A percentile compares a stretch with the other conserved stretches of the same genome.
Evolutionary conservation across 2,329 filamentous ascomycete species (phyloP).

Genomic region (Aspergillus phoenicis): DNA sequence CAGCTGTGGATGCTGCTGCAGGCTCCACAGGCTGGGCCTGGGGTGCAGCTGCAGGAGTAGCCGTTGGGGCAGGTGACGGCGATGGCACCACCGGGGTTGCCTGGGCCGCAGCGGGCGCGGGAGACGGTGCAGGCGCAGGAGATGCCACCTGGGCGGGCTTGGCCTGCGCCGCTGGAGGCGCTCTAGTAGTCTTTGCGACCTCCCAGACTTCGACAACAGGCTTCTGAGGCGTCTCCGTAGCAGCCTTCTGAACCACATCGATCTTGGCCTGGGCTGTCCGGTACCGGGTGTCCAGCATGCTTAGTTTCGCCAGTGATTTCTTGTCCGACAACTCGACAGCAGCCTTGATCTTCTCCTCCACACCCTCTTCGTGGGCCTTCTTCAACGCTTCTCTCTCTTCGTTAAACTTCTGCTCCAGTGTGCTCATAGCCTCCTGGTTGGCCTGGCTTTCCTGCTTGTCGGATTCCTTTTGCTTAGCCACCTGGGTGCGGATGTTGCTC

Average conservation of each 20-base stretch:
- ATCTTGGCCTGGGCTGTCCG: constrained; percentile 70
- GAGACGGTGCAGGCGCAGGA: constrained; percentile 14
- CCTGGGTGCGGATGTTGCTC: constrained; percentile 59
- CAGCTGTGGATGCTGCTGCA: constrained; percentile 7
- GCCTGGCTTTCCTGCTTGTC: constrained; percentile 42
- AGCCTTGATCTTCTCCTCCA: constrained; percentile 59
- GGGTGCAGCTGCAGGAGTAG: constrained; percentile 4
- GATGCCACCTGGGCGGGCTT: constrained; percentile 30
- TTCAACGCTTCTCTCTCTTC: constrained; percentile 46
- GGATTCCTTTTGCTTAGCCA: constrained; percentile 46
- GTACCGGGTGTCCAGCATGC: constrained; percentile 73
- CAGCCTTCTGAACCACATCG: constrained; percentile 76
- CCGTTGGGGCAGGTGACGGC: constrained; percentile 13
- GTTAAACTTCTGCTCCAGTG: constrained; percentile 42
- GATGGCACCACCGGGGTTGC: constrained; percentile 12
- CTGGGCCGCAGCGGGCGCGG: constrained; percentile 15
- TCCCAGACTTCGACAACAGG: constrained; percentile 87
- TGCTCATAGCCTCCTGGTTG: constrained; percentile 40
- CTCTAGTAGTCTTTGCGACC: constrained; percentile 69
- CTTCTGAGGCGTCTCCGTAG: constrained; percentile 79
- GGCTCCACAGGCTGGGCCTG: constrained; percentile 18
- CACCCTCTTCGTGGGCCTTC: constrained; percentile 56
- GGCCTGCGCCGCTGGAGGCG: constrained; percentile 42
- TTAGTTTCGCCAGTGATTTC: constrained; percentile 72
- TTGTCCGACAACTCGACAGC: constrained; percentile 74